A percentile compares a stretch with the other conserved stretches of the same genome.
phyloP scores from a whole-genome alignment of 352 stramenopile species.

The Phytophthora multivora region DNA sequence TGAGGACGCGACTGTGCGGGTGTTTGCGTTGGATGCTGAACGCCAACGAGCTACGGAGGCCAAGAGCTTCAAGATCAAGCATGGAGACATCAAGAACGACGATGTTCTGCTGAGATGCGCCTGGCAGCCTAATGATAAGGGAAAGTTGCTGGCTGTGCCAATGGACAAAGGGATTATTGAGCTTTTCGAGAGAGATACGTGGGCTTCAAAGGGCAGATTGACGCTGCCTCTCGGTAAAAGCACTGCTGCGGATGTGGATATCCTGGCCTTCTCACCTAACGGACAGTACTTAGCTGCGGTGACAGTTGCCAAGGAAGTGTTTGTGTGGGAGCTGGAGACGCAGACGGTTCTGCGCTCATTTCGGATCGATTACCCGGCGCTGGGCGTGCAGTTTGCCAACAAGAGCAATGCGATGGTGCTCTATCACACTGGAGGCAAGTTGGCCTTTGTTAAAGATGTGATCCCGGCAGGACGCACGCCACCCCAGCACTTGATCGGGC shows the following conservation, averaged over 20 bases:
- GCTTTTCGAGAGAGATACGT: conserved; percentile 57
- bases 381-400: conserved; percentile 66
- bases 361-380: conserved; percentile 56
- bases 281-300: conserved; percentile 72
- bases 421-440: conserved; percentile 62
- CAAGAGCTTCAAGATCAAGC: conserved; percentile 63
- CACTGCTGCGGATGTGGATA: conserved; percentile 64
- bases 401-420: conserved; percentile 58
- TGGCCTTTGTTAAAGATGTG: conserved; percentile 72
- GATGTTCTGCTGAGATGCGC: conserved; percentile 69
- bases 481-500: conserved; percentile 45
- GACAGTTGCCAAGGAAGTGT: conserved; percentile 74
- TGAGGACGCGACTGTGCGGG: conserved; percentile 69
- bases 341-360: conserved; percentile 63
- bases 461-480: conserved; percentile 60
- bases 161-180: conserved; percentile 72
- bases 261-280: conserved; percentile 80
- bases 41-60: conserved; percentile 44
- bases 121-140: conserved; percentile 49
- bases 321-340: conserved; percentile 67
- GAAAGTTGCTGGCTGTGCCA: conserved; percentile 62
- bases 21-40: conserved; percentile 61
- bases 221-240: conserved; percentile 65
- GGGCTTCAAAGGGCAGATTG: conserved; percentile 46
- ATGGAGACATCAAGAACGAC: conserved; percentile 61